Base-by-base conservation (phyloP, 1,139 yeast genomes). In the Magnusiomyces sp. region DNA sequence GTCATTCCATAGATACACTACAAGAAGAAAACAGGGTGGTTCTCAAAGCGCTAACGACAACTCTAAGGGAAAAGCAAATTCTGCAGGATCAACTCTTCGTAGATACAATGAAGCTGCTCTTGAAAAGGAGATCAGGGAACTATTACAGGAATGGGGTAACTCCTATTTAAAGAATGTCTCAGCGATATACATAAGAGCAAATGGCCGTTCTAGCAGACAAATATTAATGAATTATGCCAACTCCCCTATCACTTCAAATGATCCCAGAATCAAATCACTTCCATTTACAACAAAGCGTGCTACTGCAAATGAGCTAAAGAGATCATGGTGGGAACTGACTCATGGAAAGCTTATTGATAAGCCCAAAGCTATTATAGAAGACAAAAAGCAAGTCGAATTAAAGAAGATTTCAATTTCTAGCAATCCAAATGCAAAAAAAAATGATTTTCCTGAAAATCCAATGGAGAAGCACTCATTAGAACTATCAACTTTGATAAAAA, bases 21-120 rank as follows among this genome's bases (percentile, higher is more conserved):
- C 97, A 1, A 82, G 99, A 70, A 77, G 96, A 57, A 94, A 92
- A 62, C 99, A 92, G 67, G 99, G 99, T 70, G 98, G 98, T 0
- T 78, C 97, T 0, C 99, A 92, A 66, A 79, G 92, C 55, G 90
- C 97, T 0, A 84, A 80, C 67, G 99, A 92, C 67, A 87, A 83
- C 63, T 83, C 95, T 0, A 79, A 84, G 57, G 97, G 98, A 2
- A 90, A 90, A 64, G 98, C 98, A 10, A 88, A 88, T 57, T 89
- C 97, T 14, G 98, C 97, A 0, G 99, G 99, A 52, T 84, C 97
- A 2, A 79, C 81, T 49, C 74, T 92, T 47, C 81, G 99, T 71
- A 75, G 98, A 55, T 81, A 88, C 59, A 90, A 90, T 61, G 98
- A 94, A 65, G 83, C 80, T 52, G 94, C 94, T 2, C 73, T 92